Conservation (phyloP, 2,329 filamentous ascomycete species). For the Cladosporium sp. region DNA sequence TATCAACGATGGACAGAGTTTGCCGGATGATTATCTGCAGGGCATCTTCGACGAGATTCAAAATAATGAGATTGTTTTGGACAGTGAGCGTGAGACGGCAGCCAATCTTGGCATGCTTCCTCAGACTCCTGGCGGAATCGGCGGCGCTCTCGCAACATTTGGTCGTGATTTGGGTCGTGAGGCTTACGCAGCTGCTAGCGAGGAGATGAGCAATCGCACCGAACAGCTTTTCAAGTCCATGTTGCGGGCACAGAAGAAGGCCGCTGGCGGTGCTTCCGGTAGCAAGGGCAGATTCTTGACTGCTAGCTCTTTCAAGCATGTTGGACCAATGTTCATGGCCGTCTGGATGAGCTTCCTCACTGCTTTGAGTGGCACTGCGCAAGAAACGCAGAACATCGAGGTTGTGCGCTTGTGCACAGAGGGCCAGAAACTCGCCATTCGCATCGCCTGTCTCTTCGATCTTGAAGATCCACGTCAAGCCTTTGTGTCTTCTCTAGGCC, state of each 20-base stretch:
- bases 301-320: slow-evolving; percentile 89
- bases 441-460: slow-evolving; percentile 90
- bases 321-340: slow-evolving; percentile 97
- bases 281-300: slow-evolving; percentile 76
- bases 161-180: slow-evolving; percentile 89
- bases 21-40: slow-evolving; percentile 88
- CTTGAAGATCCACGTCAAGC: slow-evolving; percentile 90
- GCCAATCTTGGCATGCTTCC: slow-evolving; percentile 70
- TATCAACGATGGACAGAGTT: slow-evolving; percentile 93
- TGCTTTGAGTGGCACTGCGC: slow-evolving; percentile 86
- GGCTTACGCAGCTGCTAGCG: slow-evolving; percentile 90
- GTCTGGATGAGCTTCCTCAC: slow-evolving; percentile 99
- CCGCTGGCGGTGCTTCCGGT: slow-evolving; percentile 24
- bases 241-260: slow-evolving; percentile 75
- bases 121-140: slow-evolving; percentile 50
- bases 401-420: slow-evolving; percentile 92
- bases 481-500: slow-evolving; percentile 88
- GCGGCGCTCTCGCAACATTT: slow-evolving; percentile 77
- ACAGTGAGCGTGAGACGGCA: slow-evolving; percentile 86
- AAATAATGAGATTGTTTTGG: slow-evolving; percentile 87
- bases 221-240: slow-evolving; percentile 91
- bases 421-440: slow-evolving; percentile 89
- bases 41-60: slow-evolving; percentile 91
- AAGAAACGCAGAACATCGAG: slow-evolving; percentile 89
- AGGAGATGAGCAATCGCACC: slow-evolving; percentile 81